Evolutionary conservation across 306 rosid genomes (phyloP), one percentile per base, ranked within the genome.

Genomic region (Corylus heterophylla): DNA sequence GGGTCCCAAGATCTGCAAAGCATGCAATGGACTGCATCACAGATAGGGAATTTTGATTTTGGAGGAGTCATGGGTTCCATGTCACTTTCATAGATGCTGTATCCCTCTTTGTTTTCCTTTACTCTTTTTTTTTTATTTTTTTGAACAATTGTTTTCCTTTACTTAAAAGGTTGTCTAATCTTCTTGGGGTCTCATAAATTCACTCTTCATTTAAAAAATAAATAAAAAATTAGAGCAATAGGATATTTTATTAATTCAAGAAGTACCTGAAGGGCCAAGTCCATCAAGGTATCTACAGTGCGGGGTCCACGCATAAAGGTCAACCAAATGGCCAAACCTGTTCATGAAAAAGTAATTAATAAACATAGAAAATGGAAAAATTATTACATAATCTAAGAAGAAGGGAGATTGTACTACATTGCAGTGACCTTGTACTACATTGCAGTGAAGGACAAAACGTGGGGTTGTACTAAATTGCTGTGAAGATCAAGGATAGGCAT

Each of bases 261-360:
- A 55, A 54, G 55, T 81, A 84, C 90, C 97, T 55, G 97, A 79
- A 80, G 98, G 93, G 78, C 98, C 91, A 62, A 45, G 74, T 91
- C 97, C 98, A 81, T 92, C 98, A 55, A 92, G 79, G 86, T 87
- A 92, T 83, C 93, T 84, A 76, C 98, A 94, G 74, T 94, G 98
- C 48, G 98, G 98, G 80, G 89, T 94, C 98, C 97, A 94, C 8
- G 95, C 88, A 85, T 94, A 94, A 49, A 92, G 87, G 86, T 94
- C 98, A 75, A 88, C 95, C 87, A 94, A 82, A 83, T 92, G 97
- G 54, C 97, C 98, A 78, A 91, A 92, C 88, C 98, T 94, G 83
- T 62, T 74, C 27, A 76, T 64, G 78, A 17, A 31, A 87, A 69
- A 66, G 73, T 44, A 55, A 44, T 9, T 67, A 66, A 71, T 22